phyloP scores from a whole-genome alignment of 345 rosid species.

The Aurinia saxatilis region DNA sequence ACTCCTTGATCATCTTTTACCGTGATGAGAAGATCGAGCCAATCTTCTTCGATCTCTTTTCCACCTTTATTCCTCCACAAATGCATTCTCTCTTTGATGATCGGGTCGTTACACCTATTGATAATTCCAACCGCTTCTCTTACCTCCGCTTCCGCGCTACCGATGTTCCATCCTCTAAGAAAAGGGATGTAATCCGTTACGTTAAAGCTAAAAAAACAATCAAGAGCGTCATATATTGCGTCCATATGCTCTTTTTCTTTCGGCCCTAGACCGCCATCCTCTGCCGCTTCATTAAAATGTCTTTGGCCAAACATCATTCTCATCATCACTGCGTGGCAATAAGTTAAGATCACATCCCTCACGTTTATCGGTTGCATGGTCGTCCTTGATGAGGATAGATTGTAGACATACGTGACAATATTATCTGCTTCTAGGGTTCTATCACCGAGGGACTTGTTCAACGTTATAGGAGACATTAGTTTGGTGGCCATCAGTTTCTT shows the following conservation, averaged over 20 bases:
- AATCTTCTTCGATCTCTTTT: constrained; percentile 7
- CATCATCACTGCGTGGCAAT: constrained; percentile 19
- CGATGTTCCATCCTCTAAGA: constrained; percentile 12
- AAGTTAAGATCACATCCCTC: constrained; percentile 7
- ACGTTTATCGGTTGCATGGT: background rate
- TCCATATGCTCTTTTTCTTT: constrained; percentile 22
- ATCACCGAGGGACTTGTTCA: background rate
- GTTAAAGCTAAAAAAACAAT: background rate
- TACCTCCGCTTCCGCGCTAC: constrained; percentile 17
- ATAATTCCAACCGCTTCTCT: constrained; percentile 2
- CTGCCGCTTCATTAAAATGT: constrained; percentile 11
- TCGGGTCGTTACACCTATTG: background rate
- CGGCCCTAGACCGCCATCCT: constrained; percentile 22
- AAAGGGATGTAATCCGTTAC: constrained; percentile 14
- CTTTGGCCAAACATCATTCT: constrained; percentile 30
- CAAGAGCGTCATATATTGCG: background rate
- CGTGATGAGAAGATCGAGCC: constrained; percentile 19
- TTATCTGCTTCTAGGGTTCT: constrained; percentile 27
- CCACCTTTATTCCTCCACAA: constrained; percentile 22
- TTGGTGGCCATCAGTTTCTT: constrained; percentile 19
- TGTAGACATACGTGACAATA: constrained; percentile 14
- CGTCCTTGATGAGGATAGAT: background rate
- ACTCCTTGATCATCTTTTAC: constrained; percentile 3
- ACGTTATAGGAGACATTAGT: constrained; percentile 4
- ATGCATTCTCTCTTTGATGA: constrained; percentile 13